Percentiles rank a stretch among this genome's conserved stretches.
phyloP scores from a whole-genome alignment of 805 yeast genomes.

The Wickerhamia fluorescens region DNA sequence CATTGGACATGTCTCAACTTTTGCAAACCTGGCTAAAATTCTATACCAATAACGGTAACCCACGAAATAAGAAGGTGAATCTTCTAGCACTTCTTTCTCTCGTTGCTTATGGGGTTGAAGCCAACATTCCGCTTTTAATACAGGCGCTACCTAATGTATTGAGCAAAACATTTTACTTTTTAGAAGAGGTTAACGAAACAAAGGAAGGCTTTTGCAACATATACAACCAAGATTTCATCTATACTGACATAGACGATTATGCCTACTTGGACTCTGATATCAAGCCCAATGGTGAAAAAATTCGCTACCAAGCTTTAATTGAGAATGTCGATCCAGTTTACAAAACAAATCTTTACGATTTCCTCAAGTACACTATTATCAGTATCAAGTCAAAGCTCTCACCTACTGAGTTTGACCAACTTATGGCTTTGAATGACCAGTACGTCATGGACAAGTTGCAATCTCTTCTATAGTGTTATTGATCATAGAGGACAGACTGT shows the following conservation, averaged over 20 bases:
- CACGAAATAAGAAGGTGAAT: constrained; percentile 65
- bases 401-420: constrained; percentile 23
- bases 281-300: constrained; percentile 36
- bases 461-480: constrained; percentile 1
- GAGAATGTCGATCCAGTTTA: constrained; percentile 28
- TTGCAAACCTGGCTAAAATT: constrained; percentile 33
- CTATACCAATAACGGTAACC: constrained; percentile 55
- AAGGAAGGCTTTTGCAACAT: constrained; percentile 26
- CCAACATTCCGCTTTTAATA: constrained; percentile 7
- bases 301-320: constrained; percentile 26
- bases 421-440: constrained; percentile 30
- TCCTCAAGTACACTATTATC: constrained; percentile 26
- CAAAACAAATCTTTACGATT: constrained; percentile 41
- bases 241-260: constrained; percentile 38
- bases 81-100: constrained; percentile 55
- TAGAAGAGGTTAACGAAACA: constrained; percentile 71
- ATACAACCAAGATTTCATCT: constrained; percentile 29
- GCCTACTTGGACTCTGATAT: constrained; percentile 34
- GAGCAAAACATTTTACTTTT: constrained; percentile 34
- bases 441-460: constrained; percentile 28
- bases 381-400: constrained; percentile 19
- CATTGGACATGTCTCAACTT: constrained; percentile 17
- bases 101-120: constrained; percentile 24
- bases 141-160: constrained; percentile 21
- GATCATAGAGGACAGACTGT: no score